Percentiles rank a stretch among this genome's conserved stretches.
These are phyloP conservation scores for Diutina siamensis DNA, from an alignment of 1,139 yeast genomes.

Conservation along the genomic window DNA sequence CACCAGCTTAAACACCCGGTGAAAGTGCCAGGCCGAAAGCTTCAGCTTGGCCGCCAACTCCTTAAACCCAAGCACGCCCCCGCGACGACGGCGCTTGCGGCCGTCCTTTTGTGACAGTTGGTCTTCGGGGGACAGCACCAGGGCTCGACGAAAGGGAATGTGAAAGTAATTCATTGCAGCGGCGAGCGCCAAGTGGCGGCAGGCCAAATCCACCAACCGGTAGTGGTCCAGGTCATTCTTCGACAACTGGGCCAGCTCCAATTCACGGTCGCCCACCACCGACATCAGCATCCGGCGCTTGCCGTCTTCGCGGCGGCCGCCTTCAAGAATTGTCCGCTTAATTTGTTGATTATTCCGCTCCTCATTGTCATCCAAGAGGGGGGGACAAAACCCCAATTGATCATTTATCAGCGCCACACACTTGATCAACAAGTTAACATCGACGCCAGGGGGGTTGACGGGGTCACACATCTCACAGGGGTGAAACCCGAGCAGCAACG, in stretches of 20 bases:
- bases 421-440: slow-evolving; percentile 38
- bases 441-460: slow-evolving; percentile 26
- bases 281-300: slow-evolving; percentile 23
- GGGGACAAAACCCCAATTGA: slow-evolving; percentile 46
- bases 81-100: slow-evolving; percentile 51
- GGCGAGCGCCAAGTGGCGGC: slow-evolving; percentile 75
- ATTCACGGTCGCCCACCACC: slow-evolving; percentile 15
- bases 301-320: slow-evolving; percentile 8
- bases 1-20: slow-evolving; percentile 75
- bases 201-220: slow-evolving; percentile 64
- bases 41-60: slow-evolving; percentile 80
- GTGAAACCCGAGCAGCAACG: slow-evolving; percentile 30
- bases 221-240: slow-evolving; percentile 60
- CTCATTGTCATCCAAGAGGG: slow-evolving; percentile 36
- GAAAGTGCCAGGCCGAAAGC: slow-evolving; percentile 90
- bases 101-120: slow-evolving; percentile 6
- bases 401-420: slow-evolving; percentile 51
- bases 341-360: slow-evolving; percentile 27
- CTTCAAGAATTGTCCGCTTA: slow-evolving; percentile 23
- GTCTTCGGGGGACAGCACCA: slow-evolving; percentile 14
- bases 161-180: slow-evolving; percentile 48
- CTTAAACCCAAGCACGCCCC: slow-evolving; percentile 81
- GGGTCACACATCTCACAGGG: slow-evolving; percentile 50
- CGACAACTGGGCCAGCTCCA: slow-evolving; percentile 23
- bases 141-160: slow-evolving; percentile 9